Evolutionary conservation across 2,329 filamentous ascomycete genomes (phyloP), one percentile per base, ranked within the genome.

Genomic region (Waltergamsia citrina): DNA sequence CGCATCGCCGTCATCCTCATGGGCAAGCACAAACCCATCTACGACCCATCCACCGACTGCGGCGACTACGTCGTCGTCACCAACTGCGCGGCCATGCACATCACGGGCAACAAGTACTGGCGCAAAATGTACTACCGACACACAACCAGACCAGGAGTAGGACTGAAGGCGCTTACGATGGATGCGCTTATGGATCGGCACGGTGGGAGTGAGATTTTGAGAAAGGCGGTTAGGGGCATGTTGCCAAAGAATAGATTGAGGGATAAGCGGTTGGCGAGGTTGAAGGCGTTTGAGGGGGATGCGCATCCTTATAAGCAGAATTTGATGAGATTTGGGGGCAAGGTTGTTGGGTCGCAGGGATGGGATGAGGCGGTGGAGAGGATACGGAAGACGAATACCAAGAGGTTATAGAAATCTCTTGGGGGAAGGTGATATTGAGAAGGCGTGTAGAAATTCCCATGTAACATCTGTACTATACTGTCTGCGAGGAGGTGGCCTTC

Each of bases 1-100:
- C 78, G 82, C 42, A 94, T 95, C 58, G 90, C 88, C 41, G 69
- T 81, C 35, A 70, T 85, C 40, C 77, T 95, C 34, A 95, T 96
- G 88, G 92, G 92, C 64, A 98, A 98, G 71, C 83, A 98, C 73
- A 98, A 98, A 66, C 92, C 92, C 16, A 94, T 92, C 59, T 98
- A 79, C 66, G 85, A 96, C 63, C 92, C 92, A 2, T 94, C 87
- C 16, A 95, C 88, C 41, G 92, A 98, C 70, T 96, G 92, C 71
- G 92, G 92, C 48, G 92, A 98, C 75, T 98, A 98, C 60, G 88
- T 98, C 10, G 90, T 98, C 1, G 88, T 92, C 33, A 85, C 85
- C 24, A 81, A 87, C 57, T 96, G 92, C 67, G 74, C 82, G 26
- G 79, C 90, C 31, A 69, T 98, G 32, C 79, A 88, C 64, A 81